These are phyloP conservation scores for Dendrobium chrysotoxum DNA, from an alignment of 106 monocot genomes.

Conservation along the genomic window DNA sequence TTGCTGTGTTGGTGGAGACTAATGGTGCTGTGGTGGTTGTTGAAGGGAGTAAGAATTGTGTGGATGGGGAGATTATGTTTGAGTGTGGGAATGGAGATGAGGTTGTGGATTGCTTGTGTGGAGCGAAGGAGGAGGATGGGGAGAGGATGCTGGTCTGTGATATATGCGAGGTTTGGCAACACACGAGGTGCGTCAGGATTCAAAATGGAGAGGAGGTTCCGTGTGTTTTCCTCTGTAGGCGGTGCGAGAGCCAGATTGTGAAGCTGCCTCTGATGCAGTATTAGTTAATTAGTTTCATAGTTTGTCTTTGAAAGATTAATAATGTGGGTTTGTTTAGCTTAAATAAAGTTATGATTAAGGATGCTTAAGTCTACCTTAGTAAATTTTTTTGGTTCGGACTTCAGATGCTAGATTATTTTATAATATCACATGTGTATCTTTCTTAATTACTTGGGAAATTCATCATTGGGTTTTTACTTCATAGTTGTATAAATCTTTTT, in stretches of 20 bases:
- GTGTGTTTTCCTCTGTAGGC: slow-evolving; percentile 53
- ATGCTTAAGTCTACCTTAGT: no score
- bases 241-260: slow-evolving; percentile 54
- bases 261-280: slow-evolving; percentile 42
- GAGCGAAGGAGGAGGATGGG: slow-evolving; percentile 75
- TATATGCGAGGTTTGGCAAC: slow-evolving; percentile 84
- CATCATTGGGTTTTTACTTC: no score
- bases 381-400: no score
- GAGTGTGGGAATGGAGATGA: slow-evolving; percentile 31
- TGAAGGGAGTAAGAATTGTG: slow-evolving; percentile 15
- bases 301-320: neutral
- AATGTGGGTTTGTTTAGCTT: no score
- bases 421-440: no score
- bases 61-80: slow-evolving; percentile 13
- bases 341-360: no score
- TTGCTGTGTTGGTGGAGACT: slow-evolving; percentile 18
- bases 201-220: slow-evolving; percentile 48
- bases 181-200: slow-evolving; percentile 59
- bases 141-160: slow-evolving; percentile 78
- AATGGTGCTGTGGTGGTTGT: slow-evolving; percentile 26
- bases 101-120: slow-evolving; percentile 68
- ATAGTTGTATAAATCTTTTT: no score
- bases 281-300: neutral
- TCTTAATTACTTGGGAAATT: no score
- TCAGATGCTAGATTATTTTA: no score